Evolutionary conservation across 495 filamentous ascomycete genomes (phyloP), one percentile per base, ranked within the genome.

Genomic region (Penicillium taxi): DNA sequence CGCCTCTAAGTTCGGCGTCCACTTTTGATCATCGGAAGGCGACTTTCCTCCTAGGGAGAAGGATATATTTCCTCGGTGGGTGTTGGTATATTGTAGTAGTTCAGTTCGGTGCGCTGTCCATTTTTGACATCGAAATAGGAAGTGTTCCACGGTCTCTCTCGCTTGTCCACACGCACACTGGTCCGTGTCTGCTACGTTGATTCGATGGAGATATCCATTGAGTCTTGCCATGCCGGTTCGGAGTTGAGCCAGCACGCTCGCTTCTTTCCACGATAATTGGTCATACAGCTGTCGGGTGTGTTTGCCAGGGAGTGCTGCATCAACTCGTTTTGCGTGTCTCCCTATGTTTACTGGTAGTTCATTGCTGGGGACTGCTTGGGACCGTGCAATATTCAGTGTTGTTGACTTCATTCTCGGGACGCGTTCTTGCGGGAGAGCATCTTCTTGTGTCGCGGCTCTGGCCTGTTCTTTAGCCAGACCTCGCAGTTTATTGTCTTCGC

Each of bases 221-320:
- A 62, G 41, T 50, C 50, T 52, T 41, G 55, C 41, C 47, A 55
- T 57, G 43, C 59, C 57, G 4, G 52, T 65, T 35, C 52, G 39
- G 43, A 63, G 46, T 35, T 63, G 52, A 12, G 50, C 56, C 21
- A 51, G 39, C 32, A 60, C 48, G 27, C 44, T 47, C 22, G 57
- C 59, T 44, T 64, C 52, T 49, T 44, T 53, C 42, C 44, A 44
- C 24, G 46, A 51, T 41, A 59, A 42, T 39, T 26, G 45, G 45
- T 60, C 37, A 37, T 37, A 37, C 24, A 37, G 24, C 35, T 20
- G 24, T 20, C 24, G 35, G n/a, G 24, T 37, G 24, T 56, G 42
- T 38, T 51, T 56, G 9, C 52, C 56, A 44, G 45, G 56, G 16
- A 58, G 56, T 39, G 41, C 50, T 28, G 37, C 32, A 45, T 59